Evolutionary conservation across 2,329 filamentous ascomycete species (phyloP).

Genomic region (Leptographium procerum): DNA sequence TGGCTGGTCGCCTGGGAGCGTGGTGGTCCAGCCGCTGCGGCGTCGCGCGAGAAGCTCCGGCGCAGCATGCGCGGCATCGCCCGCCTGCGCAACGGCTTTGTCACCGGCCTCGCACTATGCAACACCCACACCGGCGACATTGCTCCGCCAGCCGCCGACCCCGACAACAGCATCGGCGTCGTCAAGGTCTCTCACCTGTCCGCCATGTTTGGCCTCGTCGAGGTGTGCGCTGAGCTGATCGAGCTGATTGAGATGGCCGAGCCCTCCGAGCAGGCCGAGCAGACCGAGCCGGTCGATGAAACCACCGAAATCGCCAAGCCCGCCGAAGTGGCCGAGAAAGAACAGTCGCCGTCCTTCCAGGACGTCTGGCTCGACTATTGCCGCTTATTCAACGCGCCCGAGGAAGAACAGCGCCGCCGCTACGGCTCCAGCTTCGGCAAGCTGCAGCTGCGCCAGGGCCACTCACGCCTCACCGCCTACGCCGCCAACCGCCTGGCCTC

Average conservation of each 20-base stretch:
- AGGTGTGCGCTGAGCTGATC: conserved; percentile 44
- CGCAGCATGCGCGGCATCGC: conserved; percentile 39
- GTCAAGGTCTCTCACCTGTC: conserved; percentile 43
- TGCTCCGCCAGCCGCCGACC: conserved; percentile 42
- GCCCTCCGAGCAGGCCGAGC: conserved; percentile 20
- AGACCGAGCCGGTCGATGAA: neutral
- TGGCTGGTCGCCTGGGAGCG: conserved; percentile 53
- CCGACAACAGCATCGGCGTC: conserved; percentile 33
- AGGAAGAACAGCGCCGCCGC: conserved; percentile 36
- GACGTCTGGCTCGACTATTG: conserved; percentile 49
- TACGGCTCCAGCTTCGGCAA: conserved; percentile 34
- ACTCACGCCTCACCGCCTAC: conserved; percentile 47
- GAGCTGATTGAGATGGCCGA: conserved; percentile 19
- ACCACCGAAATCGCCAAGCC: too few species aligned
- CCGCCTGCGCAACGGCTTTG: conserved; percentile 37
- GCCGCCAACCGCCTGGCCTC: conserved; percentile 21
- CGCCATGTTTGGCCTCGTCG: conserved; percentile 46
- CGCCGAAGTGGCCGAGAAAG: too few species aligned
- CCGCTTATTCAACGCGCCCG: conserved; percentile 40
- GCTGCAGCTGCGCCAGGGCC: conserved; percentile 39
- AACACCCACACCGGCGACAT: conserved; percentile 43
- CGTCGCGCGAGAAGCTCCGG: conserved; percentile 37
- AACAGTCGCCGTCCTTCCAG: conserved; percentile 29
- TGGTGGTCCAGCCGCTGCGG: conserved; percentile 39
- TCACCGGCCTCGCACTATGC: neutral